Conservation (phyloP, 352 stramenopile species). For the Phytophthora sojae region DNA sequence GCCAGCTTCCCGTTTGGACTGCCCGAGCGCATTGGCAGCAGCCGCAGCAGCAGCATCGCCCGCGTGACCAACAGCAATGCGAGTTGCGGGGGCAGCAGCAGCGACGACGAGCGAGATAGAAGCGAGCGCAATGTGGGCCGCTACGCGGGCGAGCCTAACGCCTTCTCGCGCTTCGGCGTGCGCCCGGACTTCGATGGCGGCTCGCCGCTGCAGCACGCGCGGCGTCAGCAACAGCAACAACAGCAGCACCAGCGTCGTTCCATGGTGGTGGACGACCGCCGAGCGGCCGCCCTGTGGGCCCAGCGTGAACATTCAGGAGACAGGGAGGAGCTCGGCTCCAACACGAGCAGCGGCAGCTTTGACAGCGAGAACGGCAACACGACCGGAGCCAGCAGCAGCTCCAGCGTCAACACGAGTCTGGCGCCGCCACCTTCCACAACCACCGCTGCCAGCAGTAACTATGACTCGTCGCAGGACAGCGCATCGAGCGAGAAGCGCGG, state of each 20-base stretch:
- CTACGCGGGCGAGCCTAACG: neutral
- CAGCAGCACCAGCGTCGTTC: conserved; percentile 31
- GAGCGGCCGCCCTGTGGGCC: neutral
- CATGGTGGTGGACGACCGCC: conserved; percentile 27
- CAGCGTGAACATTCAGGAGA: conserved; percentile 1
- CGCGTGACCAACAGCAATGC: conserved; percentile 6
- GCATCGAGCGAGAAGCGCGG: conserved; percentile 40
- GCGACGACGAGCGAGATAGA: conserved; percentile 10
- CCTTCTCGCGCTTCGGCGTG: neutral
- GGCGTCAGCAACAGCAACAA: conserved; percentile 19
- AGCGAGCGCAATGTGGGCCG: neutral
- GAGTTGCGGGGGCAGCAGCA: conserved; percentile 9
- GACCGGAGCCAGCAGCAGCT: conserved; percentile 28
- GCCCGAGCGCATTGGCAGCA: conserved; percentile 8
- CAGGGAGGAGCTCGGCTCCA: conserved; percentile 22
- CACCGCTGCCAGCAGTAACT: conserved; percentile 7
- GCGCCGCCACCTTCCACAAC: neutral
- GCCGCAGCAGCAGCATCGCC: conserved; percentile 4
- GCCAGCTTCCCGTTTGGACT: conserved; percentile 14
- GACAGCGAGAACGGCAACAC: conserved; percentile 35
- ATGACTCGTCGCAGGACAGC: conserved; percentile 23
- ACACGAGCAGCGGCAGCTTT: conserved; percentile 23
- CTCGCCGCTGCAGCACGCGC: conserved; percentile 14
- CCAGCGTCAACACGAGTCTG: conserved; percentile 8
- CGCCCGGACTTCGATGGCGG: conserved; percentile 10